Conservation (phyloP, 768 basidiomycete genomes). For the Phanerodontia chrysosporium region DNA sequence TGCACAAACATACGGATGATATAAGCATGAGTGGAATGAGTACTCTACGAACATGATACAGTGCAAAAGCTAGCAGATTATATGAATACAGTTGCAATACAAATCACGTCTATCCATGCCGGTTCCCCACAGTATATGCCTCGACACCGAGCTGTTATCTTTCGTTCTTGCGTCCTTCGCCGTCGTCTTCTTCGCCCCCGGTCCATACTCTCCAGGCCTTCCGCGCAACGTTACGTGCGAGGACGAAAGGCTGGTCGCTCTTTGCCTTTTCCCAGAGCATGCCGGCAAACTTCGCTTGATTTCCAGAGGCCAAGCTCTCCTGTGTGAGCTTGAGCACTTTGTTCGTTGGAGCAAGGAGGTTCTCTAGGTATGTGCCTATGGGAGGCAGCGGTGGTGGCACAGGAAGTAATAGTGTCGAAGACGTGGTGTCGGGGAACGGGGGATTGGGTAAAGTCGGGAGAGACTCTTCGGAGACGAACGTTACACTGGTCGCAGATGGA, state of each 20-base stretch:
- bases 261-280: slow-evolving; percentile 63
- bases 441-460: not conserved
- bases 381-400: slow-evolving; percentile 56
- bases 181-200: slow-evolving; percentile 20
- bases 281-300: slow-evolving; percentile 50
- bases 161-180: not conserved
- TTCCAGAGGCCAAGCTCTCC: slow-evolving; percentile 53
- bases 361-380: slow-evolving; percentile 46
- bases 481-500: not conserved
- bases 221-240: slow-evolving; percentile 36
- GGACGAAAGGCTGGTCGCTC: slow-evolving; percentile 52
- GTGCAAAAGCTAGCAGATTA: slow-evolving; percentile 3
- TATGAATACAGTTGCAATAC: not conserved
- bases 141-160: not conserved
- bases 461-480: not conserved
- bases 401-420: slow-evolving; percentile 48
- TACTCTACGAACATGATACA: not conserved
- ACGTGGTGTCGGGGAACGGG: slow-evolving; percentile 1
- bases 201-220: slow-evolving; percentile 37
- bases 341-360: slow-evolving; percentile 54
- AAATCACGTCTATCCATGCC: not conserved
- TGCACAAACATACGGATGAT: not conserved
- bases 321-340: slow-evolving; percentile 47
- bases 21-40: not conserved
- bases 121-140: not conserved